These are phyloP conservation scores for Hypoxylon sp. DNA, from an alignment of 2,329 filamentous ascomycete species.

Conservation along the genomic window DNA sequence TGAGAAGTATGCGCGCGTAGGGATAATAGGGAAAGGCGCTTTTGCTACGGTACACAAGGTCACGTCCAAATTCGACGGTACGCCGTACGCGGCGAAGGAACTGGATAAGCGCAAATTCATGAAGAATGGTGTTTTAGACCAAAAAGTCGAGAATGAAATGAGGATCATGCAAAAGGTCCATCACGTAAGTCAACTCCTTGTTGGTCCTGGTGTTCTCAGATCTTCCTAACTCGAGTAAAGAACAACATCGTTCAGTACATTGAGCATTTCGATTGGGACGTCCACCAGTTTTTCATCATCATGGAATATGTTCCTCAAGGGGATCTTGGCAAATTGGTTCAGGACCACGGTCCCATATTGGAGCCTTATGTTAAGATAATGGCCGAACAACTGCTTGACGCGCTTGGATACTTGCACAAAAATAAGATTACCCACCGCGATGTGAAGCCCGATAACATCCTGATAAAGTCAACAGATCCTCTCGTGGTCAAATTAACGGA, in stretches of 20 bases:
- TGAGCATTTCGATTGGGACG: constrained; percentile 85
- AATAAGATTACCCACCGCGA: constrained; percentile 97
- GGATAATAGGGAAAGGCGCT: constrained; percentile 88
- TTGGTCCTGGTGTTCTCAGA: not conserved
- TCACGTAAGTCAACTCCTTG: constrained; percentile 73
- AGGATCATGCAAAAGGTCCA: constrained; percentile 89
- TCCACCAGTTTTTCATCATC: constrained; percentile 91
- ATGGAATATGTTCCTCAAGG: constrained; percentile 93
- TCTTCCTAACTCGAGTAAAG: constrained; percentile 57
- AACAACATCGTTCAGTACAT: constrained; percentile 92
- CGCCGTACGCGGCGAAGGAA: constrained; percentile 91
- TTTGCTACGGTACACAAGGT: constrained; percentile 95
- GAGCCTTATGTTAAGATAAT: constrained; percentile 80
- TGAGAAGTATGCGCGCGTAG: constrained; percentile 84
- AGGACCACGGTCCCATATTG: constrained; percentile 69
- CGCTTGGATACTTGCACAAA: constrained; percentile 86
- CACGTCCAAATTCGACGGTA: constrained; percentile 85
- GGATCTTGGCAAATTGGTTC: constrained; percentile 82
- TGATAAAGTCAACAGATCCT: constrained; percentile 80
- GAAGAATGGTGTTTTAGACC: constrained; percentile 89
- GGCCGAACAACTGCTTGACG: constrained; percentile 81
- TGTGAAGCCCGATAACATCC: constrained; percentile 97
- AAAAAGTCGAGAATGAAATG: constrained; percentile 97
- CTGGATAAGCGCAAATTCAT: constrained; percentile 93
- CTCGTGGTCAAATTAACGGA: constrained; percentile 92